phyloP scores from a whole-genome alignment of 108 stramenopile species.

The Cyclotella baltica region DNA sequence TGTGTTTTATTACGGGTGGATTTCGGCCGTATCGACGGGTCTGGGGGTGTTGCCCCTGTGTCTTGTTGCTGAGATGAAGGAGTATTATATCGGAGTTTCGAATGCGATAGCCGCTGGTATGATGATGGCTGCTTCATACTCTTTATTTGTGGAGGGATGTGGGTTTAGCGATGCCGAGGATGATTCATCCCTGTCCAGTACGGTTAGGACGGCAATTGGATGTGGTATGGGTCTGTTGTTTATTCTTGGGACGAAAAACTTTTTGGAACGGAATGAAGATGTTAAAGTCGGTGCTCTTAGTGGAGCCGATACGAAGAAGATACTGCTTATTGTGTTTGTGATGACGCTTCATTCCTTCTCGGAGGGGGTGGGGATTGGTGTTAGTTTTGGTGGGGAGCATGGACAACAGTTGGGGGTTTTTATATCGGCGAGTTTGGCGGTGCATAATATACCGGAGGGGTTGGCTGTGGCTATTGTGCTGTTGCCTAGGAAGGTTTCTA shows the following conservation, averaged over 20 bases:
- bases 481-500: slow-evolving; percentile 86
- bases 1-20: slow-evolving; percentile 98
- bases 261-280: slow-evolving; percentile 92
- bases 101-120: slow-evolving; percentile 98
- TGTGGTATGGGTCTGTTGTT: slow-evolving; percentile 79
- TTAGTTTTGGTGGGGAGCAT: slow-evolving; percentile 54
- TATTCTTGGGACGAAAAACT: slow-evolving; percentile 80
- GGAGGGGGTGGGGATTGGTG: slow-evolving; percentile 82
- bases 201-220: slow-evolving; percentile 71
- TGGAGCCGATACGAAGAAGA: slow-evolving; percentile 89
- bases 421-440: slow-evolving; percentile 95
- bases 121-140: slow-evolving; percentile 96
- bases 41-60: slow-evolving; percentile 94
- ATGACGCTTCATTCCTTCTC: slow-evolving; percentile 98
- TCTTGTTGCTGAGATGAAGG: slow-evolving; percentile 71
- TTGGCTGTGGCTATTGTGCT: slow-evolving; percentile 97
- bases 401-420: slow-evolving; percentile 93
- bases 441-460: slow-evolving; percentile 99
- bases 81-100: slow-evolving; percentile 85
- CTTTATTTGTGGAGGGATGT: slow-evolving; percentile 88
- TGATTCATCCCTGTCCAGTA: slow-evolving; percentile 53
- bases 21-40: slow-evolving; percentile 95
- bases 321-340: slow-evolving; percentile 95
- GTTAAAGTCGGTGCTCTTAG: slow-evolving; percentile 85
- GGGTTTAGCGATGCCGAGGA: slow-evolving; percentile 75